A percentile compares a stretch with the other conserved stretches of the same genome.
Conservation (phyloP, 306 rosid genomes). For the Cicer yamashitae region DNA sequence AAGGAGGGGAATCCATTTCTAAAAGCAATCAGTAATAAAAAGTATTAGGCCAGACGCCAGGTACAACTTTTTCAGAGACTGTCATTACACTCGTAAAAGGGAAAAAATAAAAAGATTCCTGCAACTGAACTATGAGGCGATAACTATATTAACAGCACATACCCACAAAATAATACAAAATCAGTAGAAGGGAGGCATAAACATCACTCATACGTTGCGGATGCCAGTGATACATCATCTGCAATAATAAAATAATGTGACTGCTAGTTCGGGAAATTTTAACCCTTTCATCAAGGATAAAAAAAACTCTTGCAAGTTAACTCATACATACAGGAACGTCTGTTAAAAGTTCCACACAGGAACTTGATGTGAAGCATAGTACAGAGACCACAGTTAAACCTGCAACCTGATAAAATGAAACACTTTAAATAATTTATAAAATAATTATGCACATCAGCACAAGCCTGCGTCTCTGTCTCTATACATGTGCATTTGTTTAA, state of each 20-base stretch:
- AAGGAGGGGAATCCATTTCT: slow-evolving; percentile 29
- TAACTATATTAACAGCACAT: slow-evolving; percentile 43
- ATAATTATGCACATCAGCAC: slow-evolving; percentile 7
- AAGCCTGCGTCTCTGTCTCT: not conserved
- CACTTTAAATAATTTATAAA: slow-evolving; percentile 27
- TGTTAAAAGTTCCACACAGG: slow-evolving; percentile 78
- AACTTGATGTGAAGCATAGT: slow-evolving; percentile 79
- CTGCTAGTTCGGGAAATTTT: slow-evolving; percentile 45
- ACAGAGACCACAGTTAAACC: slow-evolving; percentile 83
- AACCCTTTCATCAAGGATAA: slow-evolving; percentile 22
- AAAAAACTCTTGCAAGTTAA: slow-evolving; percentile 28
- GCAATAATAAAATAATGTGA: slow-evolving; percentile 52
- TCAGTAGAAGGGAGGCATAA: slow-evolving; percentile 61
- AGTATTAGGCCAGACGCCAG: not conserved
- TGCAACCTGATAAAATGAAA: slow-evolving; percentile 73
- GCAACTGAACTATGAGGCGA: slow-evolving; percentile 33
- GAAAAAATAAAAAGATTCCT: slow-evolving; percentile 26
- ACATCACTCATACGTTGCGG: slow-evolving; percentile 53
- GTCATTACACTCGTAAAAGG: slow-evolving; percentile 9
- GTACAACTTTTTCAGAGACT: slow-evolving; percentile 21
- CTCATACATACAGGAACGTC: slow-evolving; percentile 73
- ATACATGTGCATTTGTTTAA: slow-evolving; percentile 6
- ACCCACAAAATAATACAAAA: slow-evolving; percentile 87
- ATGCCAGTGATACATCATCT: slow-evolving; percentile 76
- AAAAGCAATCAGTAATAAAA: slow-evolving; percentile 19